Evolutionary conservation across 495 filamentous ascomycete genomes (phyloP), one percentile per base, ranked within the genome.

Genomic region (Daldinia caldariorum): DNA sequence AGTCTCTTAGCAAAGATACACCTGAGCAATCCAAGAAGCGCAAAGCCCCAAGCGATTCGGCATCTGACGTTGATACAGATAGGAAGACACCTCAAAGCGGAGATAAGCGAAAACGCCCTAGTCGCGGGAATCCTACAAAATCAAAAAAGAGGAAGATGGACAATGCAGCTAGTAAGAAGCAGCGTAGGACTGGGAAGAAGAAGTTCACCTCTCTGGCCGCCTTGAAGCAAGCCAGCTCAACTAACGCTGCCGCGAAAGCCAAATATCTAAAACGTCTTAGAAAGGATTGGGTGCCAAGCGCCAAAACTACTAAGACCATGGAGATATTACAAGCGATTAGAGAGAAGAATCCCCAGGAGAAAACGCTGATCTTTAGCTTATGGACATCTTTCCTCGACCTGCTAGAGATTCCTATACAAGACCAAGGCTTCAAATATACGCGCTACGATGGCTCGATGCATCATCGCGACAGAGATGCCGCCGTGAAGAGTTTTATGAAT

Each of bases 321-420:
- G 89, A 93, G 70, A 84, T 94, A 37, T 80, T 94, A 3, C 8
- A 14, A 26, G 63, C 35, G 34, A 74, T 77, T 55, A 56, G 68
- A 13, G 72, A 77, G 16, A 67, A 74, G 31, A 58, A 70, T n/a
- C 69, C 74, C 18, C 66, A 71, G 83, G 83, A 95, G 78, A 97
- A 97, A 79, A 95, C 92, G 2, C 94, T 99, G 49, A 86, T 98
- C 66, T 98, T 98, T 79, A 93, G 89, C 60, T 92, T 97, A 75
- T 98, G 94, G 80, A 97, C 94, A 5, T 91, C 92, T 0, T 84
- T 97, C 14, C 87, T 98, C 5, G 94, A 97, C 79, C 84, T 97
- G n/a, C 86, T 97, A 7, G 93, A 97, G 79, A 86, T 97, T n/a
- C 92, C 94, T 0, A 87, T 97, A 70, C 77, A 80, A 39, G 83